Percentiles rank a stretch among this genome's conserved stretches.
Evolutionary conservation across 139 green algal genomes (phyloP).

Genomic region (Chlorella sp.): DNA sequence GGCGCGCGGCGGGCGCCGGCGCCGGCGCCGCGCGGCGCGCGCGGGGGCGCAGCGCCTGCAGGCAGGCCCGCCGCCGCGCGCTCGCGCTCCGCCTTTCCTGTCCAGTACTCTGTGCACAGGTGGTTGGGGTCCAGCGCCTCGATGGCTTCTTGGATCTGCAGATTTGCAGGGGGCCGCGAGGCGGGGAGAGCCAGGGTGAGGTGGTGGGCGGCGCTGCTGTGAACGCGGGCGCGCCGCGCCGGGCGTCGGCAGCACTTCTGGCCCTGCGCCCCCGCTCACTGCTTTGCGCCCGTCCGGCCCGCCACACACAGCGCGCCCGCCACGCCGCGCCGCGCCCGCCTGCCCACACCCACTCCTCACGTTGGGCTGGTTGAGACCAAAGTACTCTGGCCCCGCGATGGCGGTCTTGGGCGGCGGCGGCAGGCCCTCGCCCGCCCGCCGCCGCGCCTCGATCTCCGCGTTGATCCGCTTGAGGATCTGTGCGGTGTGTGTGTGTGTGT

Average conservation of each 20-base stretch:
- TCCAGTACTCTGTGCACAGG: conserved; percentile 77
- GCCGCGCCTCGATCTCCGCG: conserved; percentile 71
- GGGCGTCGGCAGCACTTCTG: too few relatives aligned
- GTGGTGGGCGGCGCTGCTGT: too few relatives aligned
- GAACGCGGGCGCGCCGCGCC: too few relatives aligned
- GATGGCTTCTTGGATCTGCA: conserved; percentile 70
- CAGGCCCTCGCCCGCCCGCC: conserved; percentile 76
- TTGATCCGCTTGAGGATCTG: conserved; percentile 92
- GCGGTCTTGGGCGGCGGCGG: conserved; percentile 89
- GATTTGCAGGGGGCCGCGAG: too few relatives aligned
- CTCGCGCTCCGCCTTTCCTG: conserved; percentile 57
- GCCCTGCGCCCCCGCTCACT: too few relatives aligned
- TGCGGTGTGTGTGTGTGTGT: background rate
- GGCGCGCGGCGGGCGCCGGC: background rate
- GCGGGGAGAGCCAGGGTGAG: too few relatives aligned
- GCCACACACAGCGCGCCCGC: background rate
- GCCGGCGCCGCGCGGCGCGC: background rate
- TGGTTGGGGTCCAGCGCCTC: conserved; percentile 80
- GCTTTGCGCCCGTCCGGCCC: too few relatives aligned
- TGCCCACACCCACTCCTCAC: conserved; percentile 20
- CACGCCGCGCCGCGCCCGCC: background rate
- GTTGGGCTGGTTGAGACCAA: conserved; percentile 86
- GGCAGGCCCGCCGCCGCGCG: conserved; percentile 46
- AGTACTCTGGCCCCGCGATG: conserved; percentile 95
- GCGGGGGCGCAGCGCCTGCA: background rate